These are phyloP conservation scores for Cadophora sp. DNA, from an alignment of 2,329 filamentous ascomycete genomes.

Conservation along the genomic window DNA sequence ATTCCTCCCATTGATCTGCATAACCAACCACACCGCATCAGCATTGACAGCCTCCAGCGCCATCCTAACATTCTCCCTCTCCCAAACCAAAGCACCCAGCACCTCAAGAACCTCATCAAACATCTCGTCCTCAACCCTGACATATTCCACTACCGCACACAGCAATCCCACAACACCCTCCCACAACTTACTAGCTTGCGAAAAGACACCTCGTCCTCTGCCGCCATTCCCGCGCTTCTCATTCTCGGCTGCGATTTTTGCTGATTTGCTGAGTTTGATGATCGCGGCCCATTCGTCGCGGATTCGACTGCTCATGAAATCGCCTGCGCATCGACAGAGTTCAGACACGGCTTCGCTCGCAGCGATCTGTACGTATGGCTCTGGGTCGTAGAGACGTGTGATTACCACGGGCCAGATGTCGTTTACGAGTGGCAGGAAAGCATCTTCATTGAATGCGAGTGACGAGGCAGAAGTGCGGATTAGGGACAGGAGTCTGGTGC, in stretches of 20 bases:
- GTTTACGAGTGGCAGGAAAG: slow-evolving; percentile 88
- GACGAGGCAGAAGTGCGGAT: slow-evolving; percentile 75
- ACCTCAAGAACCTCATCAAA: slow-evolving; percentile 76
- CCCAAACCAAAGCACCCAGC: slow-evolving; percentile 57
- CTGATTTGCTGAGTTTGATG: slow-evolving; percentile 56
- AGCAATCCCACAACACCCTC: slow-evolving; percentile 65
- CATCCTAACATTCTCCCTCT: slow-evolving; percentile 55
- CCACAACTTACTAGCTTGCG: slow-evolving; percentile 69
- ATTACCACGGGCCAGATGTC: slow-evolving; percentile 86
- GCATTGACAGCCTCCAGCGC: slow-evolving; percentile 70
- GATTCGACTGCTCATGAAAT: slow-evolving; percentile 81
- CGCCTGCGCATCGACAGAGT: slow-evolving; percentile 75
- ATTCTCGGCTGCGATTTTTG: slow-evolving; percentile 50
- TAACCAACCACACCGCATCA: slow-evolving; percentile 78
- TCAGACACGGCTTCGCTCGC: slow-evolving; percentile 72
- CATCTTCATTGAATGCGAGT: slow-evolving; percentile 78
- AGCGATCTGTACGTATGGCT: slow-evolving; percentile 72
- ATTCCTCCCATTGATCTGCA: slow-evolving; percentile 42
- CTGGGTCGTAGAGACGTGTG: slow-evolving; percentile 68
- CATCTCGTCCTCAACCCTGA: slow-evolving; percentile 69
- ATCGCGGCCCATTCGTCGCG: slow-evolving; percentile 73
- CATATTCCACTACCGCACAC: slow-evolving; percentile 64
- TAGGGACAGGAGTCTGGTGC: slow-evolving; percentile 79
- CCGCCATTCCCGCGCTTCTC: slow-evolving; percentile 33
- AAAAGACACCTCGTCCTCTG: slow-evolving; percentile 61